phyloP scores from a whole-genome alignment of 129 eudicot species.

The Escallonia herrerae region DNA sequence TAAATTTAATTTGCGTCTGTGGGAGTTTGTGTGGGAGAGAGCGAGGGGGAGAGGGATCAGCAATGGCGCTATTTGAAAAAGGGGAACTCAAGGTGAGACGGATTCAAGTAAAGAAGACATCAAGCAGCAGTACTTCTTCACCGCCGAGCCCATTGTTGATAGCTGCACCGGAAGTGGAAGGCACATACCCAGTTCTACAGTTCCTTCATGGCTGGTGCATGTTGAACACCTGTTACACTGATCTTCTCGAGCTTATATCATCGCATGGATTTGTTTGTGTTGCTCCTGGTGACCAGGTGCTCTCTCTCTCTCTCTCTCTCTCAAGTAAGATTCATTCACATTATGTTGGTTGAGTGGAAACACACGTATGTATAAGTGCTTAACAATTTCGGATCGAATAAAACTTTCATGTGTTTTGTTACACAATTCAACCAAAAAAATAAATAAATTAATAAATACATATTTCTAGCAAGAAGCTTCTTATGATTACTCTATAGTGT shows the following conservation, averaged over 20 bases:
- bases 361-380: no score
- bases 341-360: no score
- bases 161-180: constrained; percentile 13
- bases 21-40: not conserved
- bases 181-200: constrained; percentile 29
- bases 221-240: constrained; percentile 17
- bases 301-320: not conserved
- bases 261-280: constrained; percentile 47
- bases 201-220: constrained; percentile 28
- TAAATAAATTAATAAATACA: not conserved
- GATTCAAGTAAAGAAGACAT: constrained; percentile 15
- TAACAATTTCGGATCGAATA: not conserved
- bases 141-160: constrained; percentile 12
- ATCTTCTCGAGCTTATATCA: constrained; percentile 22
- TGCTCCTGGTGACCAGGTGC: constrained; percentile 34
- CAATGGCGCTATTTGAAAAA: not conserved
- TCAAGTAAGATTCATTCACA: no score
- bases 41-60: not conserved
- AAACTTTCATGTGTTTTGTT: not conserved
- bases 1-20: no score
- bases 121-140: constrained; percentile 4
- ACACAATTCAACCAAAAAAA: not conserved
- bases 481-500: no score
- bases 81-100: constrained; percentile 8
- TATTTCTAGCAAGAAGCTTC: no score